Evolutionary conservation across 306 rosid species (phyloP).

Genomic region (Prunus persica): Prunus_persica_NCBIv2 NC_034012.1:1731501-1732000

Average conservation of each 20-base stretch:
- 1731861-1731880: constrained; percentile 99
- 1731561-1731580: constrained; percentile 93
- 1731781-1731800: constrained; percentile 96
- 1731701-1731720: constrained; percentile 1
- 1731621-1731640: constrained; percentile 84
- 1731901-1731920: constrained; percentile 17
- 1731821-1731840: constrained; percentile 82
- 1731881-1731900: constrained; percentile 80
- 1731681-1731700: constrained; percentile 7
- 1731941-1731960: neutral
- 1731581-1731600: constrained; percentile 98
- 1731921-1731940: neutral
- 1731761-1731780: constrained; percentile 78
- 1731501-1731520: constrained; percentile 17
- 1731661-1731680: constrained; percentile 19
- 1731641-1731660: constrained; percentile 33
- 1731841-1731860: constrained; percentile 80
- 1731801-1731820: constrained; percentile 86
- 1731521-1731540: constrained; percentile 45
- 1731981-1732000: constrained; percentile 16
- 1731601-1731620: constrained; percentile 88
- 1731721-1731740: constrained; percentile 57
- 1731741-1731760: constrained; percentile 70
- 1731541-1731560: constrained; percentile 88
- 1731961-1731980: neutral